Evolutionary conservation across 441 rosid species (phyloP).

Genomic region (Arabidopsis hybrid): DNA sequence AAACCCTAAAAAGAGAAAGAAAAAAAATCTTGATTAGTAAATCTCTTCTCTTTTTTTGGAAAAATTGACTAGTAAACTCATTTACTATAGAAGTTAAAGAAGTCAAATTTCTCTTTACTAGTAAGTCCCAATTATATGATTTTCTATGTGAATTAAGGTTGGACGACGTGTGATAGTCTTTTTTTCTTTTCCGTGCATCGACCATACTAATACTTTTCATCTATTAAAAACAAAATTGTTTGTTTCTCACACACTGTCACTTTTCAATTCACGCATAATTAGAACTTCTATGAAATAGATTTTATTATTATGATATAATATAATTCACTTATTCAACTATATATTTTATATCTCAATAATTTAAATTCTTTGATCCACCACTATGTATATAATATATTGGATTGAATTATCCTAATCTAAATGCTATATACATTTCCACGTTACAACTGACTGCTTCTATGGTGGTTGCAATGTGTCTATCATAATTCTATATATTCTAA

Average conservation of each 20-base stretch:
- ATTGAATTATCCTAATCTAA: not conserved
- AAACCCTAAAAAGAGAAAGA: too few relatives aligned
- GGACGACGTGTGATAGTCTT: not conserved
- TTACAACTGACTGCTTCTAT: not conserved
- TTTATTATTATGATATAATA: not conserved
- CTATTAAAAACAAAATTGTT: not conserved
- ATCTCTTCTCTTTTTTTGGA: too few relatives aligned
- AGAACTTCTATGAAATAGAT: not conserved
- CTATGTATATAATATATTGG: not conserved
- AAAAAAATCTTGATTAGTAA: too few relatives aligned
- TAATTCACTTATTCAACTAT: not conserved
- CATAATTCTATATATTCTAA: not conserved
- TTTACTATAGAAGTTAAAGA: not conserved
- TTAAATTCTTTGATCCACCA: not conserved
- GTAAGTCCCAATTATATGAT: not conserved
- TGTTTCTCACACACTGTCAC: not conserved
- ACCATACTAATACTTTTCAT: not conserved
- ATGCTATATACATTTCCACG: not conserved
- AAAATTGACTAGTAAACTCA: too few relatives aligned
- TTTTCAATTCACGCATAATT: not conserved
- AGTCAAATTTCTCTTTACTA: not conserved
- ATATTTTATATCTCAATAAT: not conserved
- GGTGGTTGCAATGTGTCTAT: slow-evolving; percentile 17
- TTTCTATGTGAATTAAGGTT: not conserved
- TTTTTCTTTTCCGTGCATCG: not conserved